Conservation (phyloP, 768 basidiomycete genomes). For the Calocybe gangraenosa region DNA sequence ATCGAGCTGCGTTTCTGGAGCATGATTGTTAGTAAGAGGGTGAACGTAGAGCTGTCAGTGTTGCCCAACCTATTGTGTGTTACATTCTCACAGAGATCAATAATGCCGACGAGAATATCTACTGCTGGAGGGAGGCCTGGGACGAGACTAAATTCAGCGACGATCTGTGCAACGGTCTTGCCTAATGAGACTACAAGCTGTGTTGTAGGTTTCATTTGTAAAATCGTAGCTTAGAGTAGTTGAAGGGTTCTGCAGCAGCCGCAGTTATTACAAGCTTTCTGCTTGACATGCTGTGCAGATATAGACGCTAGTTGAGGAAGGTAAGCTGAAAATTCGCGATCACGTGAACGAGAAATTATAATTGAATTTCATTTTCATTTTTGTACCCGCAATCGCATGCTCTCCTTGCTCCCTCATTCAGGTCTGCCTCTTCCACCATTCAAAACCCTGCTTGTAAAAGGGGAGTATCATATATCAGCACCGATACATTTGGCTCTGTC, state of each 20-base stretch:
- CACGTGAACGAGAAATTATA: too few relatives aligned
- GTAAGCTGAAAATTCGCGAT: too few relatives aligned
- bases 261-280: not conserved
- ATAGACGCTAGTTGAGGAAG: not conserved
- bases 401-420: conserved; percentile 28
- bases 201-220: conserved; percentile 8
- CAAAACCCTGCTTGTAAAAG: conserved; percentile 56
- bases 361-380: too few relatives aligned
- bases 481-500: conserved; percentile 67
- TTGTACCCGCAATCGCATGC: too few relatives aligned
- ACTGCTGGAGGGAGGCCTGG: conserved; percentile 43
- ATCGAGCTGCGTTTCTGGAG: conserved; percentile 36
- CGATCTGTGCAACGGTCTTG: conserved; percentile 37
- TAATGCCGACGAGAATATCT: conserved; percentile 37
- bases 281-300: conserved; percentile 1
- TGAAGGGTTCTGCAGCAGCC: not conserved
- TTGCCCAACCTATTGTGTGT: conserved; percentile 39
- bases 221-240: not conserved
- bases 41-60: not conserved
- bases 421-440: conserved; percentile 51
- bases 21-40: not conserved
- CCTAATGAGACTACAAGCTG: conserved; percentile 24
- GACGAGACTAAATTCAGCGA: conserved; percentile 43
- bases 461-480: conserved; percentile 61
- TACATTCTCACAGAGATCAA: conserved; percentile 45